Conservation (phyloP, 495 filamentous ascomycete species). For the Neurospora hispaniola region DNA sequence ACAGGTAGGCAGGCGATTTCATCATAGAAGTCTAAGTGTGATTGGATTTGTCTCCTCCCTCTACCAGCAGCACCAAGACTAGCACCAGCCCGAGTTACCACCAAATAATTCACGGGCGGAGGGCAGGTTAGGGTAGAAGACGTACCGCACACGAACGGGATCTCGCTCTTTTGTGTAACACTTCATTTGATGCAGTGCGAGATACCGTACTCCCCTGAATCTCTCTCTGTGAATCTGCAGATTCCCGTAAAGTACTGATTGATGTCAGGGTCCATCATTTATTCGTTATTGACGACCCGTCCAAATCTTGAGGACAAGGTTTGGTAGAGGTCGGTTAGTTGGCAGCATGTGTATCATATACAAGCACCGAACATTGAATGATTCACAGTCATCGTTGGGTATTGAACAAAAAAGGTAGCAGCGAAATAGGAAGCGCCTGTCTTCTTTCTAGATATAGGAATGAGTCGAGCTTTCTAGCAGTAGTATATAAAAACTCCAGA, state of each 20-base stretch:
- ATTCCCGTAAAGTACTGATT: not conserved
- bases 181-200: not conserved
- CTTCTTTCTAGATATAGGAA: not conserved
- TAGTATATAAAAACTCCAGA: not conserved
- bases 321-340: not conserved
- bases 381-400: not conserved
- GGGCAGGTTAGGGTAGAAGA: too few relatives aligned
- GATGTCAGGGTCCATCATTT: not conserved
- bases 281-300: not conserved
- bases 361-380: not conserved
- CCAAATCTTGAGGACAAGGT: not conserved
- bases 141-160: not conserved
- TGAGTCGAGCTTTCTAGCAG: not conserved
- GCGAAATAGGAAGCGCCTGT: not conserved
- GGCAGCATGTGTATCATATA: not conserved
- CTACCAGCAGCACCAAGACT: too few relatives aligned
- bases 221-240: not conserved
- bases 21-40: too few relatives aligned
- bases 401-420: not conserved
- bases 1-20: too few relatives aligned
- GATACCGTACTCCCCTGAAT: not conserved
- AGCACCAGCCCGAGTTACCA: too few relatives aligned
- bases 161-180: not conserved
- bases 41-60: too few relatives aligned
- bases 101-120: too few relatives aligned